These are phyloP conservation scores for Hanseniaspora uvarum DNA, from an alignment of 1,139 yeast species.

Conservation along the genomic window DNA sequence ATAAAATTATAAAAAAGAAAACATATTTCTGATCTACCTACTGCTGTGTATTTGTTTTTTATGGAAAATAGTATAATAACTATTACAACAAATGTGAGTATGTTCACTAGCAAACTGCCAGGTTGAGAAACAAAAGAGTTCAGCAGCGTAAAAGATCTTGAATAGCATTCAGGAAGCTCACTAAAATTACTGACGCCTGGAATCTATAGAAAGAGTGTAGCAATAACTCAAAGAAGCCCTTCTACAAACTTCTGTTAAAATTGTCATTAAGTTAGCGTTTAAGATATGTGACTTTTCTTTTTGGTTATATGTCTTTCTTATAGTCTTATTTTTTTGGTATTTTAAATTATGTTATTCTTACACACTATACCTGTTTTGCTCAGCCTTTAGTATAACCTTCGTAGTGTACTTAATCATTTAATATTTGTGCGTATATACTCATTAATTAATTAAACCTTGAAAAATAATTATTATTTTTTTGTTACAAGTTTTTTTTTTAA, in stretches of 20 bases:
- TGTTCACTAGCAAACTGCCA: constrained; percentile 81
- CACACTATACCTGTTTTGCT: no score
- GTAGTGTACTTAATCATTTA: neutral
- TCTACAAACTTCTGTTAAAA: neutral
- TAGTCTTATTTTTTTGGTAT: no score
- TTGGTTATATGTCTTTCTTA: neutral
- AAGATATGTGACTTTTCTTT: neutral
- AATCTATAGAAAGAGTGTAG: neutral
- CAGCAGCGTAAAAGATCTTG: constrained; percentile 76
- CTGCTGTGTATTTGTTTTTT: constrained; percentile 80
- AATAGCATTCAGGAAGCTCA: constrained; percentile 54
- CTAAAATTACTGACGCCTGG: neutral
- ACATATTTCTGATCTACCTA: constrained; percentile 80
- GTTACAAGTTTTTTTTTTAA: constrained; percentile 1
- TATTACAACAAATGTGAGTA: constrained; percentile 57
- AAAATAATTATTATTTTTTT: neutral
- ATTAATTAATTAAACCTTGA: constrained; percentile 6
- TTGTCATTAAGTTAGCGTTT: neutral
- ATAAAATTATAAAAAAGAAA: constrained; percentile 54
- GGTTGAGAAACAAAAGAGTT: constrained; percentile 84
- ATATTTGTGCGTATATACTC: neutral
- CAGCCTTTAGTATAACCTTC: no score
- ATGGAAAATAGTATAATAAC: constrained; percentile 69
- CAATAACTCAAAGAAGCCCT: constrained; percentile 13
- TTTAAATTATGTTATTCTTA: no score